phyloP scores from a whole-genome alignment of 2,329 filamentous ascomycete genomes.

The Epichloe gansuensis region DNA sequence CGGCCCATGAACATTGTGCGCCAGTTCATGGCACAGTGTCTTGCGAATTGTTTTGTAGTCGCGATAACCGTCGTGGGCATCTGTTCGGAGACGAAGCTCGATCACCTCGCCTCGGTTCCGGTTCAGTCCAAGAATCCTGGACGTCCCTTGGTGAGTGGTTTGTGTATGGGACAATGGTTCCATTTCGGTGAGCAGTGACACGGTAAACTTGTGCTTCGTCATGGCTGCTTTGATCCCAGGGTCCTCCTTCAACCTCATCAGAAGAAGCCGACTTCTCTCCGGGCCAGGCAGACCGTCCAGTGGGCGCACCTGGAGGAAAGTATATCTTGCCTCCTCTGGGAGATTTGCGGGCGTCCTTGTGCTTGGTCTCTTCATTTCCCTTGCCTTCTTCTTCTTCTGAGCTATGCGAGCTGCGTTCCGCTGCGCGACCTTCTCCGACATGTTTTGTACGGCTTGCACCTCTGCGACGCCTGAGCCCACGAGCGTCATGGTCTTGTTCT shows the following conservation, averaged over 20 bases:
- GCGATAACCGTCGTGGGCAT: constrained; percentile 85
- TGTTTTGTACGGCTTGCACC: constrained; percentile 40
- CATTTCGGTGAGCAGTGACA: constrained; percentile 89
- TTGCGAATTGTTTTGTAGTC: constrained; percentile 86
- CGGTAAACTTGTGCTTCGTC: constrained; percentile 72
- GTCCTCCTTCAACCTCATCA: constrained; percentile 68
- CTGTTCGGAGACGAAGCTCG: constrained; percentile 80
- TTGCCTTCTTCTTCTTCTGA: constrained; percentile 18
- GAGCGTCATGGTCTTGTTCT: constrained; percentile 49
- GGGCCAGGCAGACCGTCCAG: constrained; percentile 68
- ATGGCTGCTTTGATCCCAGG: constrained; percentile 76
- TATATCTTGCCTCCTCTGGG: constrained; percentile 56
- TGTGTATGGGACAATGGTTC: constrained; percentile 72
- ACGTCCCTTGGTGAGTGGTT: constrained; percentile 56
- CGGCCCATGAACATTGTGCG: constrained; percentile 77
- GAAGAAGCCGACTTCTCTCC: constrained; percentile 55
- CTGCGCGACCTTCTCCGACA: constrained; percentile 34
- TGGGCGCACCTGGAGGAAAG: constrained; percentile 66
- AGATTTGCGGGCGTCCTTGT: background rate
- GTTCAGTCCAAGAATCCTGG: constrained; percentile 74
- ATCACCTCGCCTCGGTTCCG: constrained; percentile 81
- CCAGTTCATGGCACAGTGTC: constrained; percentile 88
- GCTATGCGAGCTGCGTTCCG: constrained; percentile 30
- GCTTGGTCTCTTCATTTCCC: constrained; percentile 8
- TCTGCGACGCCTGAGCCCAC: constrained; percentile 52